These are phyloP conservation scores for Cutaneotrichosporon sp. DNA, from an alignment of 1,284 basidiomycete genomes.

Conservation along the genomic window DNA sequence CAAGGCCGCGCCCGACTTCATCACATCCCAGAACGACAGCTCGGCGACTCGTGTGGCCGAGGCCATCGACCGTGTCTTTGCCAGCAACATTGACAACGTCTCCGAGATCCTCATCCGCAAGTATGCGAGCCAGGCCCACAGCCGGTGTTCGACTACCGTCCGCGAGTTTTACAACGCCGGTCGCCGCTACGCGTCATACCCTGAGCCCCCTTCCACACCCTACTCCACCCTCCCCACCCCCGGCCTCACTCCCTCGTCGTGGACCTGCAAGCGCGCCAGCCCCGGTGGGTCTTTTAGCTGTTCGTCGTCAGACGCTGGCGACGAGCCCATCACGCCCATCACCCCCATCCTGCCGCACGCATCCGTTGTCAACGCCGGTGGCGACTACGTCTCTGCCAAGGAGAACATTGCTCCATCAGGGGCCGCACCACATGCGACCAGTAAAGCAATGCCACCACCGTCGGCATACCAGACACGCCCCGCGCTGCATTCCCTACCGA, in stretches of 20 bases:
- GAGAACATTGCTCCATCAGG: constrained; percentile 41
- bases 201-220: constrained; percentile 35
- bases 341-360: constrained; percentile 38
- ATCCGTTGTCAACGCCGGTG: constrained; percentile 20
- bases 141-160: constrained; percentile 84
- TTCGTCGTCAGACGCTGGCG: constrained; percentile 45
- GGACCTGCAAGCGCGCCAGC: constrained; percentile 28
- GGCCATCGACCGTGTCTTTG: constrained; percentile 75
- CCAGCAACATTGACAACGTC: constrained; percentile 77
- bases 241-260: constrained; percentile 39
- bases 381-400: constrained; percentile 30
- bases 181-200: constrained; percentile 47
- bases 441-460: constrained; percentile 15
- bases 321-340: constrained; percentile 47
- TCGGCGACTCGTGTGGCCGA: constrained; percentile 55
- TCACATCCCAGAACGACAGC: constrained; percentile 20
- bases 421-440: constrained; percentile 10
- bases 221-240: constrained; percentile 35
- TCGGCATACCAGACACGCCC: constrained; percentile 16
- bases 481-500: constrained; percentile 25
- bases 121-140: constrained; percentile 92
- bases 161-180: constrained; percentile 77
- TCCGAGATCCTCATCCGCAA: constrained; percentile 95
- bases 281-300: constrained; percentile 39
- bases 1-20: constrained; percentile 53